Percentiles rank a stretch among this genome's conserved stretches.
Evolutionary conservation across 2,329 filamentous ascomycete genomes (phyloP).

Genomic region (Plenodomus lindquistii): DNA sequence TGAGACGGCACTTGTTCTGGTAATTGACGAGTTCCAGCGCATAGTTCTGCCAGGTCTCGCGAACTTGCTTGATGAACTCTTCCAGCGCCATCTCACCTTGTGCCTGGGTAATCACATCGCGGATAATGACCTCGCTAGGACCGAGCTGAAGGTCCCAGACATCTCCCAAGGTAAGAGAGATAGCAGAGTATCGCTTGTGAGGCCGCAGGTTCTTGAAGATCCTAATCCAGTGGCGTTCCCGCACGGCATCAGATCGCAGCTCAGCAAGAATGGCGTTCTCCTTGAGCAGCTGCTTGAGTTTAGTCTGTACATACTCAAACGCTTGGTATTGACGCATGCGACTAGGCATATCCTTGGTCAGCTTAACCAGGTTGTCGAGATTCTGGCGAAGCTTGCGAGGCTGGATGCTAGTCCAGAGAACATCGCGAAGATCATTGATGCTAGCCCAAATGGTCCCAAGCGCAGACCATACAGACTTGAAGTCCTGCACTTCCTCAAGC

Average conservation of each 20-base stretch:
- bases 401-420: slow-evolving; percentile 92
- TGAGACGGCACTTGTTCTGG: slow-evolving; percentile 96
- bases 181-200: slow-evolving; percentile 88
- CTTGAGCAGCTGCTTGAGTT: slow-evolving; percentile 85
- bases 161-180: slow-evolving; percentile 95
- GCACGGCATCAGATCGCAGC: slow-evolving; percentile 93
- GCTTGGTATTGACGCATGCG: slow-evolving; percentile 99
- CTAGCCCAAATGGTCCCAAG: slow-evolving; percentile 96
- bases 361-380: slow-evolving; percentile 91
- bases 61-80: slow-evolving; percentile 94
- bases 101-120: slow-evolving; percentile 91
- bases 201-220: slow-evolving; percentile 96
- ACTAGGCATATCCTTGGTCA: slow-evolving; percentile 99
- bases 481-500: slow-evolving; percentile 95
- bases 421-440: slow-evolving; percentile 89
- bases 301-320: slow-evolving; percentile 97
- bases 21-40: slow-evolving; percentile 93
- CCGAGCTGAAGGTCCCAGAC: slow-evolving; percentile 96
- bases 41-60: slow-evolving; percentile 96
- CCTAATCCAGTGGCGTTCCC: slow-evolving; percentile 95
- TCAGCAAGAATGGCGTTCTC: slow-evolving; percentile 87
- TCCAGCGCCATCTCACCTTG: slow-evolving; percentile 98
- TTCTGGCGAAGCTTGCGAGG: slow-evolving; percentile 88
- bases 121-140: slow-evolving; percentile 83
- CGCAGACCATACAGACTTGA: slow-evolving; percentile 97